phyloP scores from a whole-genome alignment of 345 rosid species.

The Aethionema arabicum region DNA sequence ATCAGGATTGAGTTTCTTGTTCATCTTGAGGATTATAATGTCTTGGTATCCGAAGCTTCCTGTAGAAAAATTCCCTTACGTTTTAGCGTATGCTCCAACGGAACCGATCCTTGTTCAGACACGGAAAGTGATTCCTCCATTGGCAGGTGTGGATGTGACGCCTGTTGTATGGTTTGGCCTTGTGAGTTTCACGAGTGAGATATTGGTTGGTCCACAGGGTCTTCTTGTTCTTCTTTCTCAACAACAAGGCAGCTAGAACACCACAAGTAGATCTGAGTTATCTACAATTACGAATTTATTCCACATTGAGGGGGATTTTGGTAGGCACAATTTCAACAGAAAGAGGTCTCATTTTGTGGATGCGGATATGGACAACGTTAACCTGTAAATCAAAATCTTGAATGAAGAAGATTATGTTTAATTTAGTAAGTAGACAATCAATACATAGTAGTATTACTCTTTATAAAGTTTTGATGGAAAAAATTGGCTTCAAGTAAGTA shows the following conservation, averaged over 20 bases:
- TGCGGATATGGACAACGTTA: too few species aligned
- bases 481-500: too few species aligned
- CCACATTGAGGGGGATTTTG: too few species aligned
- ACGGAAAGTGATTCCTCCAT: slow-evolving; percentile 80
- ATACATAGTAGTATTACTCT: too few species aligned
- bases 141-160: slow-evolving; percentile 88
- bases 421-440: too few species aligned
- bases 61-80: slow-evolving; percentile 74
- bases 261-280: not conserved
- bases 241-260: slow-evolving; percentile 53
- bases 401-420: too few species aligned
- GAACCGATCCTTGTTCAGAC: slow-evolving; percentile 74
- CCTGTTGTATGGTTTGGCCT: slow-evolving; percentile 91
- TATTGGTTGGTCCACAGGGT: slow-evolving; percentile 88
- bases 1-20: slow-evolving; percentile 71
- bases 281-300: too few species aligned
- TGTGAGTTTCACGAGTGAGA: slow-evolving; percentile 79
- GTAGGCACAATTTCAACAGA: too few species aligned
- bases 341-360: too few species aligned
- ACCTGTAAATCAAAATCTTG: too few species aligned
- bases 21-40: slow-evolving; percentile 77
- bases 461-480: too few species aligned
- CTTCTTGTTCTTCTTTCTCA: slow-evolving; percentile 88
- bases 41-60: slow-evolving; percentile 98
- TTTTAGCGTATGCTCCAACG: slow-evolving; percentile 86